A percentile compares a stretch with the other conserved stretches of the same genome.
Evolutionary conservation across 75 land plant species (phyloP).

Genomic region (Isoetes taiwanensis): DNA sequence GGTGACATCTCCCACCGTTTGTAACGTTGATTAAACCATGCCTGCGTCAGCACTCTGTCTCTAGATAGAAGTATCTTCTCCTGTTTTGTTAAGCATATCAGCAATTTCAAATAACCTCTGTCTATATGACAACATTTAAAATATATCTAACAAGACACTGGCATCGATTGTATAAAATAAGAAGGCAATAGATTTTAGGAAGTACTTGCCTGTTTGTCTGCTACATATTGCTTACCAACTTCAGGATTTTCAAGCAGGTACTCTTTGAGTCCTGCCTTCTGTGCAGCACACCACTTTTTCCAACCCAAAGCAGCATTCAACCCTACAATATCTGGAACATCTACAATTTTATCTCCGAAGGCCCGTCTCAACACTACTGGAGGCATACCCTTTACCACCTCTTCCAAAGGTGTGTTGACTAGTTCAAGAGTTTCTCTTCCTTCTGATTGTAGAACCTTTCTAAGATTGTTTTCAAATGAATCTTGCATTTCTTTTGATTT

Average conservation of each 20-base stretch:
- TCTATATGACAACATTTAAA: too few relatives aligned
- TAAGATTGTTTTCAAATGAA: too few relatives aligned
- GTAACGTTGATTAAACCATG: not conserved
- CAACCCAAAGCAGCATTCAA: slow-evolving; percentile 50
- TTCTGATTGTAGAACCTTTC: too few relatives aligned
- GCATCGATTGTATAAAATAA: too few relatives aligned
- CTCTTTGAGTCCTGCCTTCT: slow-evolving; percentile 36
- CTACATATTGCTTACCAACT: slow-evolving; percentile 40
- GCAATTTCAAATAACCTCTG: too few relatives aligned
- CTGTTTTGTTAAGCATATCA: too few relatives aligned
- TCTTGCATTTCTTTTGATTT: too few relatives aligned
- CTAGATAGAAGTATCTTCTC: not conserved
- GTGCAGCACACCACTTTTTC: slow-evolving; percentile 67
- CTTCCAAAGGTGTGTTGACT: slow-evolving; percentile 33
- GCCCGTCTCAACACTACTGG: slow-evolving; percentile 50
- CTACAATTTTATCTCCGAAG: slow-evolving; percentile 50
- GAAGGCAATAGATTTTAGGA: too few relatives aligned
- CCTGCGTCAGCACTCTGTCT: not conserved
- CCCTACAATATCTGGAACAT: slow-evolving; percentile 43
- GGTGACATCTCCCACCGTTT: slow-evolving; percentile 1
- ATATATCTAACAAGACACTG: too few relatives aligned
- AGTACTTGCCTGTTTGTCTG: slow-evolving; percentile 61
- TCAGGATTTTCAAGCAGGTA: slow-evolving; percentile 38
- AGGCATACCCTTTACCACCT: slow-evolving; percentile 49
- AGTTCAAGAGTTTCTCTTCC: slow-evolving; percentile 42